These are phyloP conservation scores for Fusarium sterilihyphosum DNA, from an alignment of 2,329 filamentous ascomycete genomes.

Conservation along the genomic window DNA sequence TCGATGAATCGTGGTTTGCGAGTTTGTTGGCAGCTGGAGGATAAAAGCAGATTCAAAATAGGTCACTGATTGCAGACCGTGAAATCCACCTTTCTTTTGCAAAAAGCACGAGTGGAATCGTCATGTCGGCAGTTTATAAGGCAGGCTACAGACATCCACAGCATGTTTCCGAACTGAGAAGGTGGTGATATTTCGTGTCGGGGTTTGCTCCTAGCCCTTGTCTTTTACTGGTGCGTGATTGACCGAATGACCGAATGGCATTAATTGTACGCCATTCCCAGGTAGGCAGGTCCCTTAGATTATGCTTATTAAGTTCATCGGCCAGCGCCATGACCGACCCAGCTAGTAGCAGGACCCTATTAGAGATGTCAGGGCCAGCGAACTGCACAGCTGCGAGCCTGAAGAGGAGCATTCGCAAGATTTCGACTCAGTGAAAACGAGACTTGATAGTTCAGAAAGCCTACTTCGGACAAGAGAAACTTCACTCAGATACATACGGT, in stretches of 20 bases:
- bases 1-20: neutral
- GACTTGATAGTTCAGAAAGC: too few relatives aligned
- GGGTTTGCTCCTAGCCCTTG: neutral
- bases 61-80: fast-evolving
- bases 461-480: too few relatives aligned
- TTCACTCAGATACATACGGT: too few relatives aligned
- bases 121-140: neutral
- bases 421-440: too few relatives aligned
- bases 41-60: neutral
- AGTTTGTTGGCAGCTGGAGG: neutral
- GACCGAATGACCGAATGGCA: neutral
- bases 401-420: too few relatives aligned
- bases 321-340: neutral
- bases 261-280: neutral
- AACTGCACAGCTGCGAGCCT: too few relatives aligned
- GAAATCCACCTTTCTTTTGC: fast-evolving
- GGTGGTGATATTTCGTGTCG: neutral
- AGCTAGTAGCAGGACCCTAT: neutral
- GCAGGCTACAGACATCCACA: fast-evolving
- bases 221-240: neutral
- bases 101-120: fast-evolving
- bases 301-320: neutral
- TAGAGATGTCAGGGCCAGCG: too few relatives aligned
- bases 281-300: neutral
- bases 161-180: neutral